phyloP scores from a whole-genome alignment of 228 moss, liverwort and hornwort species.

The Sphagnum fallax region DNA sequence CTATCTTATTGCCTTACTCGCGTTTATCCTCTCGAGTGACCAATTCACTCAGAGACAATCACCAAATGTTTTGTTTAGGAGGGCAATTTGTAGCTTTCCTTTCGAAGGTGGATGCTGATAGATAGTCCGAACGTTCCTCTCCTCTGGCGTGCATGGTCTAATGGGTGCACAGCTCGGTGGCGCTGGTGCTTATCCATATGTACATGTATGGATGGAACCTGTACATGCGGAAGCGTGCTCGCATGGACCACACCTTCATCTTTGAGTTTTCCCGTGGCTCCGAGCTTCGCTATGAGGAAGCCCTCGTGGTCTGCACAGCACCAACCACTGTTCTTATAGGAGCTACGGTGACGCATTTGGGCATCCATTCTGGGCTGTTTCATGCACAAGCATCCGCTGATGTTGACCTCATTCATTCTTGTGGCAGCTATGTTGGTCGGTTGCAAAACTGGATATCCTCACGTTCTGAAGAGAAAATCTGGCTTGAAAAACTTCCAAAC shows the following conservation, averaged over 20 bases:
- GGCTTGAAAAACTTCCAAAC: too few species aligned
- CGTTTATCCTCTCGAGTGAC: too few species aligned
- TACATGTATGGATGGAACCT: constrained; percentile 95
- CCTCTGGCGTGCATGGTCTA: background rate
- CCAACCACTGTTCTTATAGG: constrained; percentile 62
- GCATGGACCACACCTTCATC: constrained; percentile 81
- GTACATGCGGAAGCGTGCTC: constrained; percentile 76
- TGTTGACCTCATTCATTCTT: constrained; percentile 53
- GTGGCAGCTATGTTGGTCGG: constrained; percentile 52
- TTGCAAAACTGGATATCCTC: background rate
- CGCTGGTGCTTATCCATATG: constrained; percentile 81
- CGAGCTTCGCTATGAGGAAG: constrained; percentile 63
- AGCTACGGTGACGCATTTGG: constrained; percentile 53
- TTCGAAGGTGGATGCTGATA: background rate
- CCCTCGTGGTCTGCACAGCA: constrained; percentile 61
- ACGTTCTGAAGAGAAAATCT: too few species aligned
- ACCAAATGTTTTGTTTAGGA: too few species aligned
- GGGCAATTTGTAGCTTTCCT: background rate
- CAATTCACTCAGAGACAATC: too few species aligned
- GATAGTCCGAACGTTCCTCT: background rate
- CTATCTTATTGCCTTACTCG: background rate
- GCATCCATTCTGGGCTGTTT: constrained; percentile 40
- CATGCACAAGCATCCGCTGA: constrained; percentile 36
- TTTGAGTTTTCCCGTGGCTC: constrained; percentile 84
- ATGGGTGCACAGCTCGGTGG: constrained; percentile 61